Percentiles rank a stretch among this genome's conserved stretches.
Evolutionary conservation across 176 grass and related monocot genomes (phyloP).

Genomic region (Poa annua): DNA sequence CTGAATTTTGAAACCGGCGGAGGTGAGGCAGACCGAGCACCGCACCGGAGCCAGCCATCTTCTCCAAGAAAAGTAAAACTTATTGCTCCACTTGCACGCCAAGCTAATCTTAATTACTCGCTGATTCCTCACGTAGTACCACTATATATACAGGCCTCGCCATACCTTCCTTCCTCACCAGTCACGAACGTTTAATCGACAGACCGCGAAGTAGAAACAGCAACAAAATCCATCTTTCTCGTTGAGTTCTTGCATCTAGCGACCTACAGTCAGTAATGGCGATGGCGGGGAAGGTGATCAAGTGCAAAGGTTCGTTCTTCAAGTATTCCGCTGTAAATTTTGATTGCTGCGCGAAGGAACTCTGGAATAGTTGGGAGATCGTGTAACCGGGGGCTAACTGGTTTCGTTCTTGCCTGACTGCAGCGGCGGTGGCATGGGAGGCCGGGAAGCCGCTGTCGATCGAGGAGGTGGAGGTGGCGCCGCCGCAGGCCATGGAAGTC

Average conservation of each 20-base stretch:
- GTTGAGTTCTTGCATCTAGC: background rate
- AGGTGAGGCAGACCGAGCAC: no score
- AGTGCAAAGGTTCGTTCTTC: slow-evolving; percentile 62
- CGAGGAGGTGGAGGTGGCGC: slow-evolving; percentile 91
- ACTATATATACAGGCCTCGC: slow-evolving; percentile 43
- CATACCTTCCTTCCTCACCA: slow-evolving; percentile 13
- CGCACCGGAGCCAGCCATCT: background rate
- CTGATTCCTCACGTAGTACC: no score
- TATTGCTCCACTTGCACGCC: slow-evolving; percentile 19
- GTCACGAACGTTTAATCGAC: background rate
- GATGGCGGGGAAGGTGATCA: slow-evolving; percentile 74
- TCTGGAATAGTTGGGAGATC: background rate
- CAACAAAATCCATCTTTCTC: background rate
- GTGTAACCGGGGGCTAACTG: background rate
- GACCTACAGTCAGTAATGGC: slow-evolving; percentile 44
- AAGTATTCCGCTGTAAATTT: background rate
- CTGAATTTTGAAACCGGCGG: slow-evolving; percentile 26
- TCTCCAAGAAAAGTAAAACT: background rate
- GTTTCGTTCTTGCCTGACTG: background rate
- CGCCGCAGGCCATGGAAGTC: slow-evolving; percentile 87
- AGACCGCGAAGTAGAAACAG: background rate
- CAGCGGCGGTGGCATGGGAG: slow-evolving; percentile 94
- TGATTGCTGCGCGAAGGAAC: no score
- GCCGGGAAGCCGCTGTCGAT: slow-evolving; percentile 80
- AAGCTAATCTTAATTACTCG: background rate